Conservation (phyloP, 2,329 filamentous ascomycete species). For the Sclerotinia nivalis region DNA sequence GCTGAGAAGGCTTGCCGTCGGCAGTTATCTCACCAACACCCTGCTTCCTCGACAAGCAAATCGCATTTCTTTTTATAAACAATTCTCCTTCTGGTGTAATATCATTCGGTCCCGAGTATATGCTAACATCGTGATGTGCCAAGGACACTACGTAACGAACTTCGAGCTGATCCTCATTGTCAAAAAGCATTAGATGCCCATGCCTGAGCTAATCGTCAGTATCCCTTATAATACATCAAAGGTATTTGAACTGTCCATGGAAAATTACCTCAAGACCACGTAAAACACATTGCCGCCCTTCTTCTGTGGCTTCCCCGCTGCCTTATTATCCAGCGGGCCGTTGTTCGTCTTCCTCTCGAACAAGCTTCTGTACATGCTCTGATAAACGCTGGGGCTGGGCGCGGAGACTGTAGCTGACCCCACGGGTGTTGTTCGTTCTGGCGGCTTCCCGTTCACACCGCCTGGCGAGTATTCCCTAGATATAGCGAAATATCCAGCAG, state of each 20-base stretch:
- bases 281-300: slow-evolving; percentile 87
- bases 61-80: slow-evolving; percentile 91
- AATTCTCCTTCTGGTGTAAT: slow-evolving; percentile 84
- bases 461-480: slow-evolving; percentile 90
- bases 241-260: neutral
- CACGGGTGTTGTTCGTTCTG: slow-evolving; percentile 79
- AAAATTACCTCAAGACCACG: slow-evolving; percentile 74
- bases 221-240: neutral
- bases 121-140: slow-evolving; percentile 79
- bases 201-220: slow-evolving; percentile 56
- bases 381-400: slow-evolving; percentile 91
- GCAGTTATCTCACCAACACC: slow-evolving; percentile 56
- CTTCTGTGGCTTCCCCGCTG: slow-evolving; percentile 45
- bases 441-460: slow-evolving; percentile 88
- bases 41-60: slow-evolving; percentile 71
- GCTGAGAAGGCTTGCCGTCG: slow-evolving; percentile 64
- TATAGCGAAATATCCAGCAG: slow-evolving; percentile 92
- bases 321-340: slow-evolving; percentile 41
- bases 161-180: slow-evolving; percentile 91
- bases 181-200: slow-evolving; percentile 95
- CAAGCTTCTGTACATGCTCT: slow-evolving; percentile 95
- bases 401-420: slow-evolving; percentile 72
- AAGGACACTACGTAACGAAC: slow-evolving; percentile 95
- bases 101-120: slow-evolving; percentile 76
- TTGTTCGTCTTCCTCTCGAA: slow-evolving; percentile 73